Evolutionary conservation across 2,329 filamentous ascomycete genomes (phyloP).

Genomic region (Sporothrix brunneoviolacea): DNA sequence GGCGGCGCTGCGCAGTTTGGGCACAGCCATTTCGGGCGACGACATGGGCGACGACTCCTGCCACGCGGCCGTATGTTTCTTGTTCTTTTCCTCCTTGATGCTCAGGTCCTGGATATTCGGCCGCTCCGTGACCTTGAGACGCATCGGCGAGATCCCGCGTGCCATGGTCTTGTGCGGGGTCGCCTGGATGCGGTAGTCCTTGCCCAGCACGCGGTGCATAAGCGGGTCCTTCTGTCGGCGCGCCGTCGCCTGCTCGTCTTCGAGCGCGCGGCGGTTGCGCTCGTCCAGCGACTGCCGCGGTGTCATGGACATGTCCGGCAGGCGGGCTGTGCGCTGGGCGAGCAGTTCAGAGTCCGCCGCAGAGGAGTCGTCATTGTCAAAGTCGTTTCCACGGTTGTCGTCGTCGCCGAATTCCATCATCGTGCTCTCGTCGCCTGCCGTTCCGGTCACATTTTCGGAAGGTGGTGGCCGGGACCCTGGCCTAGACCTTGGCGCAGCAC

Average conservation of each 20-base stretch:
- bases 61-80: conserved; percentile 31
- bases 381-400: conserved; percentile 26
- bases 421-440: conserved; percentile 27
- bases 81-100: conserved; percentile 18
- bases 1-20: conserved; percentile 75
- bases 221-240: conserved; percentile 61
- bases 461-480: neutral
- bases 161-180: conserved; percentile 63
- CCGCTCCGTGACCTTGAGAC: conserved; percentile 30
- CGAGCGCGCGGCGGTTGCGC: conserved; percentile 36
- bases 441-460: neutral
- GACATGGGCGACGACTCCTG: conserved; percentile 55
- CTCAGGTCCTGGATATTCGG: conserved; percentile 15
- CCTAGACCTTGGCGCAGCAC: conserved; percentile 27
- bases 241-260: conserved; percentile 22
- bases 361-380: conserved; percentile 28
- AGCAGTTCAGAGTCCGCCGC: conserved; percentile 39
- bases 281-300: conserved; percentile 48
- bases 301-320: conserved; percentile 59
- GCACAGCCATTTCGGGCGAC: conserved; percentile 71
- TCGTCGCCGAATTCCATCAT: conserved; percentile 27
- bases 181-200: conserved; percentile 88
- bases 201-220: conserved; percentile 87
- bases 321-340: conserved; percentile 46
- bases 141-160: conserved; percentile 40